Conservation (phyloP, 768 basidiomycete species). For the Leucocoprinus sp. region DNA sequence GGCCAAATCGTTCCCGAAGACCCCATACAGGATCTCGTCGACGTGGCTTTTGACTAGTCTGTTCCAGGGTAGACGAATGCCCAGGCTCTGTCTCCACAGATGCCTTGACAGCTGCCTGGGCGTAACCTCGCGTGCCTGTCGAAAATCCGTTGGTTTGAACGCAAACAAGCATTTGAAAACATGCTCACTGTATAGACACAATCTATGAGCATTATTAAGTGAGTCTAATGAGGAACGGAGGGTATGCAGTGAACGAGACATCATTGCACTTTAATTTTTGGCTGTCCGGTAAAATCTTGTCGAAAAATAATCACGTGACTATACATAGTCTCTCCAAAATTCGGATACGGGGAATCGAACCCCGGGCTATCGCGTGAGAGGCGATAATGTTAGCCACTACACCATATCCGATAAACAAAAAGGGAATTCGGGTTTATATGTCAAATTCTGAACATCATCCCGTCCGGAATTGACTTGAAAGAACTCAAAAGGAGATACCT, state of each 20-base stretch:
- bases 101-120: slow-evolving; percentile 1
- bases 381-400: slow-evolving; percentile 18
- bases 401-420: slow-evolving; percentile 17
- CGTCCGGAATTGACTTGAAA: not conserved
- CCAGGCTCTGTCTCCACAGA: not conserved
- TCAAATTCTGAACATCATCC: too few relatives aligned
- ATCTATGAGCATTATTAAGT: not conserved
- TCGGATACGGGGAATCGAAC: slow-evolving; percentile 12
- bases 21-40: slow-evolving; percentile 4
- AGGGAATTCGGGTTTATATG: too few relatives aligned
- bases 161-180: not conserved
- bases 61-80: not conserved
- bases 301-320: slow-evolving; percentile 6
- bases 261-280: not conserved
- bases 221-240: not conserved
- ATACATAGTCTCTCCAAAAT: not conserved
- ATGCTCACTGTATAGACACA: not conserved
- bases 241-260: slow-evolving; percentile 3
- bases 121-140: slow-evolving; percentile 9
- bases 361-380: slow-evolving; percentile 15
- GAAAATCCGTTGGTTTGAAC: not conserved
- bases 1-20: slow-evolving; percentile 2
- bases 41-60: not conserved
- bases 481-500: not conserved
- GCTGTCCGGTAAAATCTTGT: not conserved